Conservation (phyloP, 140 eudicot genomes). For the Stevia rebaudiana region DNA sequence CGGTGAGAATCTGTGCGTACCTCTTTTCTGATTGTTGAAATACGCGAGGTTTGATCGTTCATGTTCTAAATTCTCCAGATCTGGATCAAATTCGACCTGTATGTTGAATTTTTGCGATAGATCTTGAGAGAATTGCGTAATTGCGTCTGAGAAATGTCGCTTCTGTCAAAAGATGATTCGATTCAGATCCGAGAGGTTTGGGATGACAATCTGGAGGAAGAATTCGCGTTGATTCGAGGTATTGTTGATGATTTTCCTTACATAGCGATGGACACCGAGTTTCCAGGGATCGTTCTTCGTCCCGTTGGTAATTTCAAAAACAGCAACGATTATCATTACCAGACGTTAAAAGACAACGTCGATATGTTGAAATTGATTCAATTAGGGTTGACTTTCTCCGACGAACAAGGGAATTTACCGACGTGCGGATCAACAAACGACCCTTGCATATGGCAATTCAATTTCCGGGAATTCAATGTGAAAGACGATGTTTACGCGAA, state of each 20-base stretch:
- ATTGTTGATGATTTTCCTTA: constrained; percentile 62
- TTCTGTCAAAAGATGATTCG: constrained; percentile 52
- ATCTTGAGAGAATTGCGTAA: background rate
- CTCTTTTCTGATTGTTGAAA: background rate
- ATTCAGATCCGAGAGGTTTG: constrained; percentile 77
- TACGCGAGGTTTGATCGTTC: constrained; percentile 3
- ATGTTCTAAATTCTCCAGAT: background rate
- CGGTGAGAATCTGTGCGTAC: constrained; percentile 5
- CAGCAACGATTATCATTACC: constrained; percentile 58
- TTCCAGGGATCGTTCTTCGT: constrained; percentile 72
- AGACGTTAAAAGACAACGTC: constrained; percentile 66
- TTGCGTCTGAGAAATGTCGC: constrained; percentile 39
- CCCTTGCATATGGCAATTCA: constrained; percentile 72
- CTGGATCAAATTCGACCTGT: constrained; percentile 13
- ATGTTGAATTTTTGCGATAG: constrained; percentile 3
- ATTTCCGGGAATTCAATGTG: constrained; percentile 65
- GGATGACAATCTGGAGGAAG: constrained; percentile 63
- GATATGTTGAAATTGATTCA: constrained; percentile 75
- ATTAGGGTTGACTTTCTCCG: constrained; percentile 68
- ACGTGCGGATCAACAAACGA: constrained; percentile 38
- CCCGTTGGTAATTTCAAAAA: constrained; percentile 66
- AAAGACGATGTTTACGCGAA: constrained; percentile 72
- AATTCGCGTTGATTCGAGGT: constrained; percentile 50
- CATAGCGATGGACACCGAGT: constrained; percentile 79
- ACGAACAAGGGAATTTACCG: constrained; percentile 60